Percentiles rank a stretch among this genome's conserved stretches.
Conservation (phyloP, 257 asterid genomes). For the Lycium barbarum region DNA sequence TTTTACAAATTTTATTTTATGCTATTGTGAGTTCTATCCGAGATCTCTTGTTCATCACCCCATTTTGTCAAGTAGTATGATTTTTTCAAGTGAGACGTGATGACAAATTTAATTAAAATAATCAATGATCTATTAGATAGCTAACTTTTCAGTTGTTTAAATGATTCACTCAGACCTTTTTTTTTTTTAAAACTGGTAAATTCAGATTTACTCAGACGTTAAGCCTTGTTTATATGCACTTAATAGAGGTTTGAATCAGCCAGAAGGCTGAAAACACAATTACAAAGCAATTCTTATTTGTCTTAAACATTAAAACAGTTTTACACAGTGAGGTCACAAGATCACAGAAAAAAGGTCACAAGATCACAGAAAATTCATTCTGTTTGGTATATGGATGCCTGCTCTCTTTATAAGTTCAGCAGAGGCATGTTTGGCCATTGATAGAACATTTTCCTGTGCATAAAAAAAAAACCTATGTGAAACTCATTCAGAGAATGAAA, state of each 20-base stretch:
- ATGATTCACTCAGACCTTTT: too few species aligned
- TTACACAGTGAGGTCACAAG: background rate
- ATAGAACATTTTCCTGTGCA: slow-evolving; percentile 54
- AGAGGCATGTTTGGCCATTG: slow-evolving; percentile 62
- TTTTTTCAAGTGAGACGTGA: too few species aligned
- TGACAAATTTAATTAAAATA: too few species aligned
- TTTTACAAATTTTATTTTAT: too few species aligned
- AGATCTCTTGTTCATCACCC: too few species aligned
- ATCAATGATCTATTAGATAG: too few species aligned
- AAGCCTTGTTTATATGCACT: too few species aligned
- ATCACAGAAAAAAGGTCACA: slow-evolving; percentile 39
- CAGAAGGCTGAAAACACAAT: background rate
- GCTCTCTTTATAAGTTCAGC: slow-evolving; percentile 61
- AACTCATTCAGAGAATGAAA: background rate
- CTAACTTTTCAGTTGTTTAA: too few species aligned
- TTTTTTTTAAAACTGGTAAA: too few species aligned
- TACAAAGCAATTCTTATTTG: background rate
- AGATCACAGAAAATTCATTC: slow-evolving; percentile 56
- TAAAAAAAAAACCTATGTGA: background rate
- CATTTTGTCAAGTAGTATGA: too few species aligned
- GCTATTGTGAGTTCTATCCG: background rate
- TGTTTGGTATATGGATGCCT: slow-evolving; percentile 58
- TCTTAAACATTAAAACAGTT: background rate
- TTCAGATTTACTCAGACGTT: too few species aligned
- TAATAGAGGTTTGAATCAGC: background rate